phyloP scores from a whole-genome alignment of 2,329 filamentous ascomycete species.

The Sclerotinia subarctica region DNA sequence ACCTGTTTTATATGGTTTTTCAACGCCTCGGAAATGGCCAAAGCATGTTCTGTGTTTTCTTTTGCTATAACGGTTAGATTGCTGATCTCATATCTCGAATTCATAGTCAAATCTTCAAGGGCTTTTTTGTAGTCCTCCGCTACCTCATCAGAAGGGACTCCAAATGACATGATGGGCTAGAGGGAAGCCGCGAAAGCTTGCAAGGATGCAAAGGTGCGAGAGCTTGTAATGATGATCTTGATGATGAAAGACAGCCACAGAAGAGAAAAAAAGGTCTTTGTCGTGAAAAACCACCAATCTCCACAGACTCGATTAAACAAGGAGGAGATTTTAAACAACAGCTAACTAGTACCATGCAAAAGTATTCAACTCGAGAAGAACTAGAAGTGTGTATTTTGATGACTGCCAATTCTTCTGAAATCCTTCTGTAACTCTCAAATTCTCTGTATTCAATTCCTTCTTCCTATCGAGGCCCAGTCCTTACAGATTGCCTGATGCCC shows the following conservation, averaged over 20 bases:
- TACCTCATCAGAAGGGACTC: conserved; percentile 69
- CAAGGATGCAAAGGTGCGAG: conserved; percentile 28
- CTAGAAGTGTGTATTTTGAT: conserved; percentile 41
- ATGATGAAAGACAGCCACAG: conserved; percentile 30
- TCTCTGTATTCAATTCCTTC: conserved; percentile 21
- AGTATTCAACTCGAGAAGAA: conserved; percentile 39
- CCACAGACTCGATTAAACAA: conserved; percentile 29
- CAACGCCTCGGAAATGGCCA: conserved; percentile 85
- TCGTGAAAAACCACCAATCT: conserved; percentile 31
- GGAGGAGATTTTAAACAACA: conserved; percentile 36
- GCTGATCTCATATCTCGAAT: conserved; percentile 93
- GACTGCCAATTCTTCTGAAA: conserved; percentile 34
- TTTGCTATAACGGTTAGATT: conserved; percentile 96
- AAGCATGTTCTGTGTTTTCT: conserved; percentile 93
- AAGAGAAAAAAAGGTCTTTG: conserved; percentile 31
- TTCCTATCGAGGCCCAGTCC: conserved; percentile 29
- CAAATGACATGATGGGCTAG: conserved; percentile 58
- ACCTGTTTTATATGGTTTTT: conserved; percentile 94
- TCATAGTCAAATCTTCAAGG: conserved; percentile 84
- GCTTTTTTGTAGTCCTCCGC: conserved; percentile 93
- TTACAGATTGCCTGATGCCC: conserved; percentile 25
- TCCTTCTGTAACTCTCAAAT: conserved; percentile 28
- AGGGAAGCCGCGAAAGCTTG: conserved; percentile 28
- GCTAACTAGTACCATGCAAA: conserved; percentile 41
- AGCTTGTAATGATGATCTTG: conserved; percentile 23